These are phyloP conservation scores for Alternaria sp. DNA, from an alignment of 2,329 filamentous ascomycete genomes.

Conservation along the genomic window DNA sequence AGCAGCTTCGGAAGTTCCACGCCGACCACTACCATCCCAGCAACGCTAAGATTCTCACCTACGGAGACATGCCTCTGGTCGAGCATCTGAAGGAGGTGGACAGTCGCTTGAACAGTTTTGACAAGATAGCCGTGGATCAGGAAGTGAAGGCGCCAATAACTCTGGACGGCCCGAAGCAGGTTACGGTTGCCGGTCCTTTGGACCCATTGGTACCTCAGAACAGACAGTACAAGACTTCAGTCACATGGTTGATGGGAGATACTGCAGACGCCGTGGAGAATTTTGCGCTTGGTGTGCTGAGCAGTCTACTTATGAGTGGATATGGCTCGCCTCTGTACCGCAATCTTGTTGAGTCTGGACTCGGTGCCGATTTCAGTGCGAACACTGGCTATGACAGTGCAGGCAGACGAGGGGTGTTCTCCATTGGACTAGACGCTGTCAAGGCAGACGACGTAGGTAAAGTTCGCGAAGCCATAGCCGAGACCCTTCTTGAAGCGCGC, in stretches of 20 bases:
- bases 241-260: constrained; percentile 91
- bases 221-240: constrained; percentile 91
- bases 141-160: constrained; percentile 80
- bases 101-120: constrained; percentile 76
- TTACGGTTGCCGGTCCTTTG: constrained; percentile 80
- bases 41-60: constrained; percentile 95
- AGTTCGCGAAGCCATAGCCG: constrained; percentile 77
- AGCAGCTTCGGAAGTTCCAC: constrained; percentile 88
- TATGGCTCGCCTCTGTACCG: constrained; percentile 95
- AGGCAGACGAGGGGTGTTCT: constrained; percentile 82
- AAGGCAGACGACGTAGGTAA: constrained; percentile 79
- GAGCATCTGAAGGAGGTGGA: constrained; percentile 84
- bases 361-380: constrained; percentile 92
- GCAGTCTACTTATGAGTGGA: constrained; percentile 86
- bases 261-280: constrained; percentile 84
- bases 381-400: constrained; percentile 92
- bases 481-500: constrained; percentile 74
- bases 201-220: constrained; percentile 87
- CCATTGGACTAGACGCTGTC: constrained; percentile 90
- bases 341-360: constrained; percentile 84
- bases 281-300: constrained; percentile 84
- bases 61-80: constrained; percentile 87
- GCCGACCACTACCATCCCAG: constrained; percentile 95
- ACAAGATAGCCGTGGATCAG: constrained; percentile 72
- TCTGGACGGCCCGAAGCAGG: constrained; percentile 72